phyloP scores from a whole-genome alignment of 768 basidiomycete genomes.

The Suillus cothurnatus region DNA sequence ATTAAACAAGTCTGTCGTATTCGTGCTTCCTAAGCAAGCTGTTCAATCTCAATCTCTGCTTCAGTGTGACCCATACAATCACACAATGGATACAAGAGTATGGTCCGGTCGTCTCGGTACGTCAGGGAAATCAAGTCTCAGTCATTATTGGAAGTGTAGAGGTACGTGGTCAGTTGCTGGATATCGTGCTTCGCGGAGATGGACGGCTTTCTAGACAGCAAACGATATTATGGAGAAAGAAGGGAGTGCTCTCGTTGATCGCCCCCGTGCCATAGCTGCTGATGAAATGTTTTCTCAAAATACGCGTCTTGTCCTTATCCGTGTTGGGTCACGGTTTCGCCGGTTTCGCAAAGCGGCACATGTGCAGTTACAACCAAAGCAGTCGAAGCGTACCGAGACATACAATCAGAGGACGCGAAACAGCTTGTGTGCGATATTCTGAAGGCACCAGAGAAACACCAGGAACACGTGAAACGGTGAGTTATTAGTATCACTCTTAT shows the following conservation, averaged over 20 bases:
- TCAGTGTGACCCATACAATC: constrained; percentile 30
- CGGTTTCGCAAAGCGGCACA: constrained; percentile 57
- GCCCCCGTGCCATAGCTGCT: constrained; percentile 50
- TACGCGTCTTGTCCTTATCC: constrained; percentile 53
- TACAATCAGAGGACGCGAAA: constrained; percentile 37
- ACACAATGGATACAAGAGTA: constrained; percentile 37
- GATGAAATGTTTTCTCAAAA: constrained; percentile 56
- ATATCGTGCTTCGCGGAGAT: constrained; percentile 16
- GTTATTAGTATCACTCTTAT: not conserved
- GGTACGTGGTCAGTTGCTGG: constrained; percentile 14
- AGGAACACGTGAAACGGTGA: constrained; percentile 4
- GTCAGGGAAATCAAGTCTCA: constrained; percentile 25
- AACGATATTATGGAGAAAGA: constrained; percentile 61
- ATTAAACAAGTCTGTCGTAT: not conserved
- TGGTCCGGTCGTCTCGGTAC: constrained; percentile 28
- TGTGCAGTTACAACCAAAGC: constrained; percentile 51
- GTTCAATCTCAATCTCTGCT: not conserved
- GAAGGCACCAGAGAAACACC: not conserved
- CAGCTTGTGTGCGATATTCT: constrained; percentile 12
- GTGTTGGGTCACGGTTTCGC: constrained; percentile 52
- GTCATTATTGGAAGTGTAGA: constrained; percentile 28
- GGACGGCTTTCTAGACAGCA: constrained; percentile 39
- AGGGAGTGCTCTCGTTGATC: constrained; percentile 48
- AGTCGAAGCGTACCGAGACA: constrained; percentile 43
- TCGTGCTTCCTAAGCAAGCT: not conserved